Evolutionary conservation across 2,329 filamentous ascomycete species (phyloP).

Genomic region (Iodosphaeria phyllophila): DNA sequence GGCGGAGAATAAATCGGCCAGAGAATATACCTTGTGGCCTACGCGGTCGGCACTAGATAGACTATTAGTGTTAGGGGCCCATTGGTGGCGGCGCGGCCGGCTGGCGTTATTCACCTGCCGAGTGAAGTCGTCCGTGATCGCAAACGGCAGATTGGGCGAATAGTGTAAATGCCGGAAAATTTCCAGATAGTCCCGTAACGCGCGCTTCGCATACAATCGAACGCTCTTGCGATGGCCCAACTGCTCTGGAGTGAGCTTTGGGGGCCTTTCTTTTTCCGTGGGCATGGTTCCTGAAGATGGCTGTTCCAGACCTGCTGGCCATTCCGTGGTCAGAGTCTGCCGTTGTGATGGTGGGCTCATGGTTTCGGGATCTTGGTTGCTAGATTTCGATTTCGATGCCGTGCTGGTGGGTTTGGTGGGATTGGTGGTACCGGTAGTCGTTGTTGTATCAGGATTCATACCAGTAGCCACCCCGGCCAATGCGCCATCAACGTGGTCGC

Average conservation of each 20-base stretch:
- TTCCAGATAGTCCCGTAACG: conserved; percentile 53
- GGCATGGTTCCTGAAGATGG: too few species aligned
- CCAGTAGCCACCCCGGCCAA: conserved; percentile 15
- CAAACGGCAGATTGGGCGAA: conserved; percentile 47
- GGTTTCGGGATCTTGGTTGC: background rate
- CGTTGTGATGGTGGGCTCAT: background rate
- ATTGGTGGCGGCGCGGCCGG: conserved; percentile 12
- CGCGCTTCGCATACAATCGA: conserved; percentile 56
- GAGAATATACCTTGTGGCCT: conserved; percentile 20
- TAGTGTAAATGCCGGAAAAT: conserved; percentile 65
- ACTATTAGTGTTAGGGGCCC: too few species aligned
- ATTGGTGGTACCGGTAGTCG: too few species aligned
- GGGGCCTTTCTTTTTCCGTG: conserved; percentile 9
- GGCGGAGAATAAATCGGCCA: conserved; percentile 52
- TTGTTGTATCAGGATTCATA: conserved; percentile 6
- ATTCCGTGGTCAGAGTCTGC: conserved; percentile 4
- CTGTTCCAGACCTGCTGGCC: too few species aligned
- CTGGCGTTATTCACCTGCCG: conserved; percentile 35
- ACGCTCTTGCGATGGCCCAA: conserved; percentile 48
- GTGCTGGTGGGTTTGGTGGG: too few species aligned
- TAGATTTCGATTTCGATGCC: conserved; percentile 3
- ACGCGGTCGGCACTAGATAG: too few species aligned
- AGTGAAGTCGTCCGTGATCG: conserved; percentile 36
- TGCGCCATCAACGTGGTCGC: conserved; percentile 39
- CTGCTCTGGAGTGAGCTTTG: too few species aligned